Conservation (phyloP, 352 stramenopile genomes). For the Globisporangium carolinianum region DNA sequence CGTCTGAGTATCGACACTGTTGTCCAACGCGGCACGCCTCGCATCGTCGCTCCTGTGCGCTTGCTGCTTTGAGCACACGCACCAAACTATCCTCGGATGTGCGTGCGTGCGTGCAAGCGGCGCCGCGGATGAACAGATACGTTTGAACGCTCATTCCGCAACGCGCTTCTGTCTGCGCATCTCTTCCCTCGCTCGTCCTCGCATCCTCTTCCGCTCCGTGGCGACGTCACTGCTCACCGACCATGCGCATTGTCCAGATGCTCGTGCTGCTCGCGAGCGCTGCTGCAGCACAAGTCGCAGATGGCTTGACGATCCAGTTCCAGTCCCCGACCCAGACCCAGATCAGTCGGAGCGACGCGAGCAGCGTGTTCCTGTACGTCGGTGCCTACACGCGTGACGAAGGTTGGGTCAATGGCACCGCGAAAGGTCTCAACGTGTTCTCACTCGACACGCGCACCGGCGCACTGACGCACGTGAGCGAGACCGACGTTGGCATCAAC, state of each 20-base stretch:
- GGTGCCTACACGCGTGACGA: conserved; percentile 61
- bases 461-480: conserved; percentile 25
- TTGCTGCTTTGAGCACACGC: no score
- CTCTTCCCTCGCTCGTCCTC: neutral
- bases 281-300: neutral
- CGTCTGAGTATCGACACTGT: no score
- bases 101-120: no score
- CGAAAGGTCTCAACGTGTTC: conserved; percentile 58
- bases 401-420: conserved; percentile 58
- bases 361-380: conserved; percentile 34
- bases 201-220: neutral
- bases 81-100: no score
- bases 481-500: conserved; percentile 32
- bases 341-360: neutral
- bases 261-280: neutral
- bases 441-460: conserved; percentile 36
- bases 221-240: neutral
- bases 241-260: neutral
- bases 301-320: neutral
- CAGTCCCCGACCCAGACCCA: no score
- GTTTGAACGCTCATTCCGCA: neutral
- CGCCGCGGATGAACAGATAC: no score
- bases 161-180: neutral
- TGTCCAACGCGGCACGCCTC: no score
- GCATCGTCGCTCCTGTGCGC: no score